Base-by-base conservation (phyloP, 768 basidiomycete species). In the Agrocybe chaxingu region DNA sequence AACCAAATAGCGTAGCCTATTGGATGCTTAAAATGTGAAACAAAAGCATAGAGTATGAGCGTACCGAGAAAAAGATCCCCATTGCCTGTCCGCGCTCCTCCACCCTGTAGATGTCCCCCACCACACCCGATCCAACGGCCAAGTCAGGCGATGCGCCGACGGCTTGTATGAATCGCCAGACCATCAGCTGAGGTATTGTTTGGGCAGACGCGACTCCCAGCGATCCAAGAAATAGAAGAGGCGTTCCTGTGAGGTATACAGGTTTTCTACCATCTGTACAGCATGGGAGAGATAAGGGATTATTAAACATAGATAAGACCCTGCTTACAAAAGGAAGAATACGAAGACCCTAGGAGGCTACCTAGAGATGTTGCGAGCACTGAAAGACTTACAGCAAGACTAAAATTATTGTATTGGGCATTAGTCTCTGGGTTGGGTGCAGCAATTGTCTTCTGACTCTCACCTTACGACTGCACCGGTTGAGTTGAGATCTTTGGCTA, bases 81-180 rank as follows among this genome's bases (percentile, higher is more conserved):
- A 84, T 77, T 0, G 80, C 81, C 3, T 71, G 67, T 3, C 70
- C 80, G 24, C 82, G 68, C 53, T 85, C 78, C 45, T 86, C 85
- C 2, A 84, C 56, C 42, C 62, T 74, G 63, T 84, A 86, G 3
- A 87, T 83, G 55, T 87, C 84, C 0, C 80, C 81, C 31, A 87
- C 79, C 4, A 79, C 75, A 3, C 76, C 85, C 0, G 73, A 71
- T 12, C 75, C 87, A 45, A 77, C 72, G 16, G 74, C 77, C 60
- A 72, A 59, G 2, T 71, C 79, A 7, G 76, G 76, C 6, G 81
- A 76, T 8, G 79, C 70, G 16, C 86, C 87, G 43, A 84, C 70
- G 0, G 81, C 82, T 61, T 89, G 87, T 0, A 87, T 52, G 34
- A 83, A 74, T 7, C 87, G 74, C 68, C 80, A 84, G 9, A 76